Base-by-base conservation (phyloP, 75 land plant species). In the Ceratopteris richardii region DNA sequence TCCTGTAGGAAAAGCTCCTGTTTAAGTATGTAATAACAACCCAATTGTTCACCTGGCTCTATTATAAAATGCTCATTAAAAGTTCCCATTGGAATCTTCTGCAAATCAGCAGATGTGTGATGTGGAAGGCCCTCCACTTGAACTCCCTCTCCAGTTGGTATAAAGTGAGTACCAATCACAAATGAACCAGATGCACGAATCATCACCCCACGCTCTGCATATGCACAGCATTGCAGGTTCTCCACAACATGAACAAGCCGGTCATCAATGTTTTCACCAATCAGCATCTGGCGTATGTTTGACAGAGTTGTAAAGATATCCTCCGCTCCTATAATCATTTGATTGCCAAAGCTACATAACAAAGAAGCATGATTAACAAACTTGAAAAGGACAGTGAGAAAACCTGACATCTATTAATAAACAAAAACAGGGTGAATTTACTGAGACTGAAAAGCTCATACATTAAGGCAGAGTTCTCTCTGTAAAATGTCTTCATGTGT, bases 151-250 rank as follows among this genome's bases (percentile, higher is more conserved):
- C 98, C 91, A 61, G 87, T 89, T 44, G 93, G 85, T 44, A 94
- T 70, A 61, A 94, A 89, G 53, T 94, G 98, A 46, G 75, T 86
- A n/a, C 98, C 98, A 27, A 79, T 51, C 10, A 89, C 85, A 54
- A 94, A 89, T 27, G 90, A 85, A 11, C 98, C 98, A 31, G 96
- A 94, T 0, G 80, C 96, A 28, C 98, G 82, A 30, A 94, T 89
- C 51, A 85, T 83, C 31, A 94, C 47, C 33, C 98, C 96, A 61
- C 77, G 76, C 31, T 79, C 68, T n/a, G 81, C 80, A 61, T 85
- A 78, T 22, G 85, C 80, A 61, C 90, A 82, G 44, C 98, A 94
- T 20, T 86, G 90, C 61, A 94, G 66, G 53, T 86, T 89, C 62
- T 94, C 98, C 23, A 94, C 85, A 24, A 89, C 83, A 61, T 94